These are phyloP conservation scores for Sporothrix brasiliensis DNA, from an alignment of 2,329 filamentous ascomycete genomes.

Conservation along the genomic window DNA sequence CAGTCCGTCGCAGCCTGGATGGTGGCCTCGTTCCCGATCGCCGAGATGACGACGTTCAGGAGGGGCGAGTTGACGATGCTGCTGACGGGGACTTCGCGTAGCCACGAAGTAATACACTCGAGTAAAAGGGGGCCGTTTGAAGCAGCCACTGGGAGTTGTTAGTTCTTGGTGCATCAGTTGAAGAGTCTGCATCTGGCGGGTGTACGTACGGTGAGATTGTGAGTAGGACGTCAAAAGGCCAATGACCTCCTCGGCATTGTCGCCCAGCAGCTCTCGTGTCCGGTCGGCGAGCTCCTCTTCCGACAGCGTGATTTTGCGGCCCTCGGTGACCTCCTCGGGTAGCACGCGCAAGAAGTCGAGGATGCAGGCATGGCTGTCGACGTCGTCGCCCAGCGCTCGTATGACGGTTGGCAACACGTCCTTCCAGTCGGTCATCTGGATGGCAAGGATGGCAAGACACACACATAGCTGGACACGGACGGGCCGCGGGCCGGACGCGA, in stretches of 20 bases:
- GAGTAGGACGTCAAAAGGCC: slow-evolving; percentile 86
- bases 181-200: slow-evolving; percentile 33
- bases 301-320: slow-evolving; percentile 97
- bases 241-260: slow-evolving; percentile 88
- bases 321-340: slow-evolving; percentile 98
- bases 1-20: slow-evolving; percentile 91
- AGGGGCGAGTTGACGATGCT: slow-evolving; percentile 85
- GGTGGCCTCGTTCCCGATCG: slow-evolving; percentile 72
- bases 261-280: slow-evolving; percentile 84
- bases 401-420: slow-evolving; percentile 85
- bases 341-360: slow-evolving; percentile 96
- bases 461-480: slow-evolving; percentile 92
- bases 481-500: slow-evolving; percentile 77
- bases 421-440: slow-evolving; percentile 96
- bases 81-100: slow-evolving; percentile 84
- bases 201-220: slow-evolving; percentile 78
- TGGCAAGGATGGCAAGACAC: slow-evolving; percentile 89
- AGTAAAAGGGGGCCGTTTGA: slow-evolving; percentile 86
- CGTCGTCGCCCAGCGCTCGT: slow-evolving; percentile 72
- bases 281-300: slow-evolving; percentile 90
- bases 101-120: slow-evolving; percentile 95
- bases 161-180: too few species aligned
- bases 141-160: slow-evolving; percentile 50
- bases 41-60: slow-evolving; percentile 77
- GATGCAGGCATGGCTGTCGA: slow-evolving; percentile 80